Percentiles rank a stretch among this genome's conserved stretches.
Evolutionary conservation across 805 yeast species (phyloP).

Genomic region (Starmerella potacharoeniae): DNA sequence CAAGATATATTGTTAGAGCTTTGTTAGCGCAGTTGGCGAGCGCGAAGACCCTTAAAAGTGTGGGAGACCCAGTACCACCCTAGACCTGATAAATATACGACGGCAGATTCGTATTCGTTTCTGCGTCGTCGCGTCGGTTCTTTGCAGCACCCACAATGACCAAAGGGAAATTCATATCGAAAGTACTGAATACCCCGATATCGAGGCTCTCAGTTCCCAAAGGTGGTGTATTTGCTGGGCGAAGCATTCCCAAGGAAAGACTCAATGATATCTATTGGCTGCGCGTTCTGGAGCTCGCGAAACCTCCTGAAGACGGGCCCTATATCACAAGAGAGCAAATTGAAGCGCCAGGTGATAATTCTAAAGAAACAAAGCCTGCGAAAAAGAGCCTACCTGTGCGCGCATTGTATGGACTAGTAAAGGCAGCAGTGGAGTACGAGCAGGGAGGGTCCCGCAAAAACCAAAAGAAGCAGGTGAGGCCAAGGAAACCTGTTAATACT

Average conservation of each 20-base stretch:
- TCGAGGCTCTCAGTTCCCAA: constrained; percentile 15
- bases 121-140: neutral
- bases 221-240: constrained; percentile 20
- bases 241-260: constrained; percentile 19
- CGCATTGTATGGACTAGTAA: constrained; percentile 11
- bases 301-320: constrained; percentile 23
- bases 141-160: neutral
- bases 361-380: neutral
- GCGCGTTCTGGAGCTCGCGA: constrained; percentile 16
- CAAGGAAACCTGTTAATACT: neutral
- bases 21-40: too few species aligned
- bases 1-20: too few species aligned
- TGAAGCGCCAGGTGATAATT: too few species aligned
- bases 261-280: constrained; percentile 18
- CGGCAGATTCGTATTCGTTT: neutral
- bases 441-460: neutral
- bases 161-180: neutral
- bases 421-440: constrained; percentile 17
- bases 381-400: constrained; percentile 9
- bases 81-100: neutral
- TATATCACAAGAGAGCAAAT: constrained; percentile 12
- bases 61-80: neutral
- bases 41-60: too few species aligned
- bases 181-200: constrained; percentile 15
- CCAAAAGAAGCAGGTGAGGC: neutral